Evolutionary conservation across 2,329 filamentous ascomycete genomes (phyloP), one percentile per base, ranked within the genome.

Genomic region (Penicillium sp.): DNA sequence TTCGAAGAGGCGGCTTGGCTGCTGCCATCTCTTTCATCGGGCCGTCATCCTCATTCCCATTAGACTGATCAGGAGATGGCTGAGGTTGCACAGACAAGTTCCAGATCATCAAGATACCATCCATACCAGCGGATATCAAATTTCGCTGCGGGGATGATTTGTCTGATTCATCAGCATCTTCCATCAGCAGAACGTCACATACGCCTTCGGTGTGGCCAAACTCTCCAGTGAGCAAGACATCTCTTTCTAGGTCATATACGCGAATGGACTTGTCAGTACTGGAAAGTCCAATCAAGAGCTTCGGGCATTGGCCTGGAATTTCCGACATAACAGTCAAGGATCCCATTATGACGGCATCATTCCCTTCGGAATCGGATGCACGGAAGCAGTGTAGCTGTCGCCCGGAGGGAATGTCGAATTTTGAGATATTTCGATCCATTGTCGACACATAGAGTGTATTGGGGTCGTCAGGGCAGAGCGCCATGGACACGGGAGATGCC

Each of bases 181-280:
- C 84, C 11, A 93, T 73, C 19, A 97, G 77, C 4, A 89, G 84
- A 19, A 96, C 86, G 58, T 93, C 93, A 51, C 90, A 96, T 62
- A 99, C 91, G 9, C 93, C 90, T 70, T 97, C 93, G 0, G 93
- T 96, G 66, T 99, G 95, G 1, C 95, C 95, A 85, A 92, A 97
- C 75, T 98, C 95, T 41, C 91, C 86, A 50, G 92, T 90, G 27
- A 98, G 77, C 56, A 99, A 88, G 1, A 80, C 77, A 9, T 93
- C 93, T 43, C 85, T 87, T 59, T 89, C 87, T 29, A 86, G 81
- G 64, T 96, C 90, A 68, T 99, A 99, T 16, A 99, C 79, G 35
- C 95, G 84, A 55, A 99, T 88, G 0, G 95, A 98, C 72, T 98
- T 99, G 74, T 99, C 95, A 1, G 91, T 96, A 65, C 93, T 93